Percentiles rank a stretch among this genome's conserved stretches.
Conservation (phyloP, 2,329 filamentous ascomycete genomes). For the Alternaria sp. region DNA sequence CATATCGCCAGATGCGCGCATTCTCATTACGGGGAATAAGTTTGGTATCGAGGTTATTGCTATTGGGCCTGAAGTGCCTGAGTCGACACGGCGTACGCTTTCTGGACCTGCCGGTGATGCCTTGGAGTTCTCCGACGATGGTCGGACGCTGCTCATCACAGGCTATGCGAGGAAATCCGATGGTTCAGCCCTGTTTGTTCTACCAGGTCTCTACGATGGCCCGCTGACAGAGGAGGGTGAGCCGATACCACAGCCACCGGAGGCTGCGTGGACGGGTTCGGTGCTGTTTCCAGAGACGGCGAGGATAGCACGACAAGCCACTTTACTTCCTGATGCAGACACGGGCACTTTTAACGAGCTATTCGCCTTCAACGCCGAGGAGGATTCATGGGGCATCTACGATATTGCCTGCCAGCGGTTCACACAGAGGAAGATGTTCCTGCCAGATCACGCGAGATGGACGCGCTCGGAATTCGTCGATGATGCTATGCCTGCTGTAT, state of each 20-base stretch:
- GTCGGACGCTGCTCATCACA: conserved; percentile 52
- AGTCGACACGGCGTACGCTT: conserved; percentile 47
- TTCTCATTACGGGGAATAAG: conserved; percentile 84
- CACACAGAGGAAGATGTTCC: conserved; percentile 51
- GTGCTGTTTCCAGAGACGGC: conserved; percentile 54
- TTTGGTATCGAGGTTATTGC: conserved; percentile 89
- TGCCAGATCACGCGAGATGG: conserved; percentile 51
- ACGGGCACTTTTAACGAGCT: conserved; percentile 52
- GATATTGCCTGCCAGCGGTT: conserved; percentile 52
- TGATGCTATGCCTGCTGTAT: conserved; percentile 53
- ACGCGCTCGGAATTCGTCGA: conserved; percentile 52
- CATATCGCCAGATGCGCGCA: conserved; percentile 80
- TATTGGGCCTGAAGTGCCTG: conserved; percentile 66
- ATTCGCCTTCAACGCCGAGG: conserved; percentile 53
- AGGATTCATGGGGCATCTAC: conserved; percentile 54
- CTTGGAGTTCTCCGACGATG: conserved; percentile 53
- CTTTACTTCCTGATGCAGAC: conserved; percentile 50
- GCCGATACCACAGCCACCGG: conserved; percentile 48
- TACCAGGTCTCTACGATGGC: conserved; percentile 52
- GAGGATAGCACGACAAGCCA: conserved; percentile 51
- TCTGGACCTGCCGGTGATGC: conserved; percentile 50
- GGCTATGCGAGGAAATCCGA: conserved; percentile 48
- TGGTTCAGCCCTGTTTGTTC: conserved; percentile 50
- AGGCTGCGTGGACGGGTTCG: conserved; percentile 51
- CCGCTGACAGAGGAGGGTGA: conserved; percentile 53